A percentile compares a stretch with the other conserved stretches of the same genome.
Conservation (phyloP, 257 asterid species). For the Nicotiana benthamiana region DNA sequence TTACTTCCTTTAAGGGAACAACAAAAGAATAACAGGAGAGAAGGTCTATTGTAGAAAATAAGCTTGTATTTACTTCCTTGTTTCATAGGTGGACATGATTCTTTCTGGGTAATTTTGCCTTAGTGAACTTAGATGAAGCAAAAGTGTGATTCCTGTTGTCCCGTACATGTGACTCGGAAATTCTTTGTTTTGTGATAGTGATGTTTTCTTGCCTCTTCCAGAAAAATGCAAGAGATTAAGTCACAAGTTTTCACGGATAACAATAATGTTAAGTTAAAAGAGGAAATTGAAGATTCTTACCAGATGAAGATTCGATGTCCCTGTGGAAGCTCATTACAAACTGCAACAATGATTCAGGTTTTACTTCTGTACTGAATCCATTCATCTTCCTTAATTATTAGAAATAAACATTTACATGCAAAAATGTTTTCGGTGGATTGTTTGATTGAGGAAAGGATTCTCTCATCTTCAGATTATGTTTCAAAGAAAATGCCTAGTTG, state of each 20-base stretch:
- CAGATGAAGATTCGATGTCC: constrained; percentile 67
- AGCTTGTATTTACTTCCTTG: neutral
- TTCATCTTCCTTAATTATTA: neutral
- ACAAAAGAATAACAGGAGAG: neutral
- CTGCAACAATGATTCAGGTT: constrained; percentile 83
- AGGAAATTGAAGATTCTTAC: constrained; percentile 54
- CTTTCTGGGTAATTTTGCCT: neutral
- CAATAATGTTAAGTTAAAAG: constrained; percentile 37
- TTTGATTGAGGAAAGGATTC: neutral
- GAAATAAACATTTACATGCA: neutral
- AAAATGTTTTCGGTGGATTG: too few relatives aligned
- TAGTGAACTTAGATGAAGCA: neutral
- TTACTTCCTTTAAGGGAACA: neutral
- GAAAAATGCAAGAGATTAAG: constrained; percentile 72
- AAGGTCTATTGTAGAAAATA: neutral
- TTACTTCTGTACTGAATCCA: neutral
- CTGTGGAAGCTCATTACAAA: constrained; percentile 65
- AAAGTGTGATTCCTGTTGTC: neutral
- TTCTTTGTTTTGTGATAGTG: neutral
- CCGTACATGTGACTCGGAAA: neutral
- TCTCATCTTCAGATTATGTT: neutral
- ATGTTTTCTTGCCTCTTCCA: constrained; percentile 19
- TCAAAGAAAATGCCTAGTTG: neutral
- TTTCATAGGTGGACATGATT: neutral
- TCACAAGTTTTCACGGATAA: constrained; percentile 59